Percentiles rank a stretch among this genome's conserved stretches.
These are phyloP conservation scores for Apophysomyces elegans DNA, from an alignment of 371 early-diverging fungal species.

Conservation along the genomic window DNA sequence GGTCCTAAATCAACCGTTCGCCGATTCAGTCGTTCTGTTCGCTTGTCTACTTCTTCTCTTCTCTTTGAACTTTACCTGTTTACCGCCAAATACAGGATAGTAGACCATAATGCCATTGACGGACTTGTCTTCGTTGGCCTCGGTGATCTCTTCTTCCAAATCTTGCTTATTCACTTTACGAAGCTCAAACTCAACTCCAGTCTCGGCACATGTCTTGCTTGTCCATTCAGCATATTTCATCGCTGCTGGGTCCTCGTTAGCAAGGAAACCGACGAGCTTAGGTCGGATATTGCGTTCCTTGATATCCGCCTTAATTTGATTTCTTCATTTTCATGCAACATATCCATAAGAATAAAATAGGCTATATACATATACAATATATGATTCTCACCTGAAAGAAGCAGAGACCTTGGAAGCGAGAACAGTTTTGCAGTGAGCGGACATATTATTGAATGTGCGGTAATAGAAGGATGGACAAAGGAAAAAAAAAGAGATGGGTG, in stretches of 20 bases:
- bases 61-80: conserved; percentile 57
- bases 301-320: conserved; percentile 83
- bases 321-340: conserved; percentile 44
- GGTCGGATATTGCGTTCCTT: conserved; percentile 72
- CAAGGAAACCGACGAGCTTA: conserved; percentile 91
- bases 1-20: conserved; percentile 63
- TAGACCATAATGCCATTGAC: conserved; percentile 96
- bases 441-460: conserved; percentile 6
- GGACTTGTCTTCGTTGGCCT: conserved; percentile 82
- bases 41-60: conserved; percentile 10
- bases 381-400: conserved; percentile 57
- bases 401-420: conserved; percentile 66
- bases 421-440: conserved; percentile 60
- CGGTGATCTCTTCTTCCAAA: conserved; percentile 83
- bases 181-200: conserved; percentile 90
- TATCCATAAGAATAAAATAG: neutral
- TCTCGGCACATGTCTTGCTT: conserved; percentile 88
- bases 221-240: conserved; percentile 91
- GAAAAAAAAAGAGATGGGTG: conserved; percentile 5
- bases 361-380: neutral
- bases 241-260: conserved; percentile 94
- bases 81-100: conserved; percentile 94
- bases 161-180: conserved; percentile 81
- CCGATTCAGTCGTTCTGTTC: too few species aligned
- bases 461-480: neutral